Percentiles rank a stretch among this genome's conserved stretches.
phyloP scores from a whole-genome alignment of 176 grass and related monocot genomes.

The Themeda triandra region DNA sequence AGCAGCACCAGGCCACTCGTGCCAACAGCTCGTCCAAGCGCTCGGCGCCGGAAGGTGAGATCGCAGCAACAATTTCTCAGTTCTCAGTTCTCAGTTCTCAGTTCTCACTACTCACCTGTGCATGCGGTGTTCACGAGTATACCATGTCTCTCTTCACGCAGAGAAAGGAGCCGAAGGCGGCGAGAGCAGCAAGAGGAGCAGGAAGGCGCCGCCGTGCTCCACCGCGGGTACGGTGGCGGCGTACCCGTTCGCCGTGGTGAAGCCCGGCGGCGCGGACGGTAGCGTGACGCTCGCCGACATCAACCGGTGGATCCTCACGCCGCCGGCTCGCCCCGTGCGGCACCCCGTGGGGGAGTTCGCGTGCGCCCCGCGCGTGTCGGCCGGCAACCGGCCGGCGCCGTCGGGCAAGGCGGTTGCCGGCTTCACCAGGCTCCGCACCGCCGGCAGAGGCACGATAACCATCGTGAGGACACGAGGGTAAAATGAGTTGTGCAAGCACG shows the following conservation, averaged over 20 bases:
- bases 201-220: neutral
- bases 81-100: too few species aligned
- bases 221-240: conserved; percentile 20
- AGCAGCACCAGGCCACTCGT: neutral
- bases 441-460: conserved; percentile 55
- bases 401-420: conserved; percentile 56
- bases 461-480: conserved; percentile 55
- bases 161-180: neutral
- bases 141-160: neutral
- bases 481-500: neutral
- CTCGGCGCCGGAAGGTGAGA: conserved; percentile 2
- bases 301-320: conserved; percentile 58
- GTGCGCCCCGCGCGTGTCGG: conserved; percentile 21
- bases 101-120: neutral
- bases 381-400: conserved; percentile 29
- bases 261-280: conserved; percentile 51
- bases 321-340: conserved; percentile 43
- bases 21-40: conserved; percentile 9
- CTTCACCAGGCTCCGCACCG: conserved; percentile 58
- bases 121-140: too few species aligned
- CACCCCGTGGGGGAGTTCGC: conserved; percentile 75
- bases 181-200: conserved; percentile 24
- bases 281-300: conserved; percentile 57
- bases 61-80: too few species aligned
- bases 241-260: conserved; percentile 65